Conservation (phyloP, 208 protist species). For the Trypanosoma avium region DNA sequence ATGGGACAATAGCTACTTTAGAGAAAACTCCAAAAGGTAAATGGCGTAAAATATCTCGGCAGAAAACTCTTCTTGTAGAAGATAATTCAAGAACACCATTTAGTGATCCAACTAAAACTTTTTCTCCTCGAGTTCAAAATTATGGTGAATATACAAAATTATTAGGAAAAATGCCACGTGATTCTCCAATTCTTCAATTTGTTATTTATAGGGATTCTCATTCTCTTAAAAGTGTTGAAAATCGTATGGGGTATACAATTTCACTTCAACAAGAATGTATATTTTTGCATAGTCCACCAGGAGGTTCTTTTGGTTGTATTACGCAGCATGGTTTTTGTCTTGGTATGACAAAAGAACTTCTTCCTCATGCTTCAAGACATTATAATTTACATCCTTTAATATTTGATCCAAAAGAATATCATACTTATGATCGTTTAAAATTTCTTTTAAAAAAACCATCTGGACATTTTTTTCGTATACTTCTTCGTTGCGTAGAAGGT, state of each 20-base stretch:
- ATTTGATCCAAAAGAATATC: constrained; percentile 64
- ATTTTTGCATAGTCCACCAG: constrained; percentile 36
- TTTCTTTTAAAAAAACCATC: constrained; percentile 14
- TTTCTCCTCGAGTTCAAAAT: constrained; percentile 55
- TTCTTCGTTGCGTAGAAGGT: constrained; percentile 67
- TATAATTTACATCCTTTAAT: constrained; percentile 83
- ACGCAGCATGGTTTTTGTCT: constrained; percentile 68
- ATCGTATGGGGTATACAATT: constrained; percentile 76
- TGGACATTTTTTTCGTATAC: constrained; percentile 52
- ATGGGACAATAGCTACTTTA: constrained; percentile 41
- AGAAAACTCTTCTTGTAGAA: constrained; percentile 67
- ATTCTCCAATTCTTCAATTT: constrained; percentile 61
- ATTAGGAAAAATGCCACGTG: constrained; percentile 49
- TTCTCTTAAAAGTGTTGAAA: constrained; percentile 41
- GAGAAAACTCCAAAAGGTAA: constrained; percentile 46
- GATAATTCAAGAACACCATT: constrained; percentile 54
- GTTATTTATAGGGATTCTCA: constrained; percentile 73
- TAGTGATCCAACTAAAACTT: constrained; percentile 62
- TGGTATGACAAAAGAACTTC: constrained; percentile 74
- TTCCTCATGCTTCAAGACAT: constrained; percentile 71
- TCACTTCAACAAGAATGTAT: constrained; percentile 50
- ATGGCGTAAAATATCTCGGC: constrained; percentile 79
- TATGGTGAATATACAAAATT: constrained; percentile 76
- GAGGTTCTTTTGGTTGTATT: constrained; percentile 64
- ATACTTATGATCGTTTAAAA: constrained; percentile 21